phyloP scores from a whole-genome alignment of 306 rosid species.

The Lupinus albus region DNA sequence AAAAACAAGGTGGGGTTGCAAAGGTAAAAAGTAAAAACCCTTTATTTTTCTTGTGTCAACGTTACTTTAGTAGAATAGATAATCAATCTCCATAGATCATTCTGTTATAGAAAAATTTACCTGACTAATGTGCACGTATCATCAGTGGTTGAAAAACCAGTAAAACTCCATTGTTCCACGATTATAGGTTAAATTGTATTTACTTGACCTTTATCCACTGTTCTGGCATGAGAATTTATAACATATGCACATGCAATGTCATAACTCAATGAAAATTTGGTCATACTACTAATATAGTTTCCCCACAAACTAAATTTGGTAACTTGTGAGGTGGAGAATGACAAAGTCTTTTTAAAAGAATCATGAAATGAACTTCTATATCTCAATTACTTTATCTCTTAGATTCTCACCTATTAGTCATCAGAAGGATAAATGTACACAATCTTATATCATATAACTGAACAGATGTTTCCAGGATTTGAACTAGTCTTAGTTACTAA shows the following conservation, averaged over 20 bases:
- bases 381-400: no score
- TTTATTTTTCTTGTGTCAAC: not conserved
- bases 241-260: not conserved
- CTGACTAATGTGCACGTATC: not conserved
- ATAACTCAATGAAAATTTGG: not conserved
- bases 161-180: not conserved
- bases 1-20: not conserved
- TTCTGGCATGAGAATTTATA: no score
- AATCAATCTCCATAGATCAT: not conserved
- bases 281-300: not conserved
- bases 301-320: not conserved
- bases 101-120: not conserved
- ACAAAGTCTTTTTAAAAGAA: no score
- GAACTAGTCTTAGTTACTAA: no score
- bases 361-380: no score
- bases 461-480: no score
- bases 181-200: not conserved
- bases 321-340: not conserved
- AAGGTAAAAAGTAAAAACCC: not conserved
- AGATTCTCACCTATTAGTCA: no score
- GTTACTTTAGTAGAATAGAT: not conserved
- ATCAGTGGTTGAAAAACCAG: not conserved
- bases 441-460: no score
- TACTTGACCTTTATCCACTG: no score
- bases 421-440: no score